Conservation (phyloP, 176 grass and related monocot genomes). For the Cenchrus fungigraminus region DNA sequence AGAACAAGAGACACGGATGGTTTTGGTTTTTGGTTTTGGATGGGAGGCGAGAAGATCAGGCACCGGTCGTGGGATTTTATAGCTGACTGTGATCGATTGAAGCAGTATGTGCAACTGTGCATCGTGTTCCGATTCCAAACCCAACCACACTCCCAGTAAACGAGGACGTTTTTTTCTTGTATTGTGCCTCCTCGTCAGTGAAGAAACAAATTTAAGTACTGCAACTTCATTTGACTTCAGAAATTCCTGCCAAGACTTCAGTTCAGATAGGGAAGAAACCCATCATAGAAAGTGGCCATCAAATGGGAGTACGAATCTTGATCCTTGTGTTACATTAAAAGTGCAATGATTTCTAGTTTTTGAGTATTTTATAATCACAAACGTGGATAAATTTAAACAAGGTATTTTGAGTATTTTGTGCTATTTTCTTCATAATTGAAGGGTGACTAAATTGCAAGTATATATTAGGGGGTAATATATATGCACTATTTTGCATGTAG, state of each 20-base stretch:
- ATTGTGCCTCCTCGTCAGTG: neutral
- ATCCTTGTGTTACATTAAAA: neutral
- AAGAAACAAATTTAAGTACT: slow-evolving; percentile 12
- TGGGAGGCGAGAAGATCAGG: neutral
- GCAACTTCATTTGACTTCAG: neutral
- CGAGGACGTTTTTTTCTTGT: neutral
- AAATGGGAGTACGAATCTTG: neutral
- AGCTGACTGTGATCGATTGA: neutral
- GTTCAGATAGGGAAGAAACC: neutral
- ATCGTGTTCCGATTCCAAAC: neutral
- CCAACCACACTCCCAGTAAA: neutral
- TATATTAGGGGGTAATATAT: no score
- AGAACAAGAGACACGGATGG: neutral
- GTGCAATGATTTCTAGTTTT: no score
- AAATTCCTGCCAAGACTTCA: neutral
- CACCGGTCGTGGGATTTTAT: neutral
- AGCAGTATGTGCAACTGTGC: neutral
- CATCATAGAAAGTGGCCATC: neutral
- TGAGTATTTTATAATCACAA: no score
- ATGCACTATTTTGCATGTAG: no score
- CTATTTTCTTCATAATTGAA: no score
- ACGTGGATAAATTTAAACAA: no score
- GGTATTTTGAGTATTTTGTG: no score
- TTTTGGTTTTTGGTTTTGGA: neutral
- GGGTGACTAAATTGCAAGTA: no score